phyloP scores from a whole-genome alignment of 2,329 filamentous ascomycete species.

The Botrytis paeoniae region DNA sequence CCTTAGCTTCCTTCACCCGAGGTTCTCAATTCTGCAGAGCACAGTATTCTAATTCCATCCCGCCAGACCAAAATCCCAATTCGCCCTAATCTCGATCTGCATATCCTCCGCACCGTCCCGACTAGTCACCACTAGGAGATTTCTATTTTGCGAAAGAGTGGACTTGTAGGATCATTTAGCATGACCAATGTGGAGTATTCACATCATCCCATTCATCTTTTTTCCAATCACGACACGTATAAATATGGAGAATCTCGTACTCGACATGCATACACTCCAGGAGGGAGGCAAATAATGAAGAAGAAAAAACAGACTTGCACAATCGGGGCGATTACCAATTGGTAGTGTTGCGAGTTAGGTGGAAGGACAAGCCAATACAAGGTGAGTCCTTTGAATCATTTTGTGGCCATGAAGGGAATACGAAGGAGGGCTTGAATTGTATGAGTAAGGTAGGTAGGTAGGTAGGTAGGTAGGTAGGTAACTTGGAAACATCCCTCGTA shows the following conservation, averaged over 20 bases:
- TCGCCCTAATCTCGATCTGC: not conserved
- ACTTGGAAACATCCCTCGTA: not conserved
- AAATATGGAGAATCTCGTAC: conserved; percentile 1
- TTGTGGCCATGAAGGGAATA: not conserved
- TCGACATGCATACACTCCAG: not conserved
- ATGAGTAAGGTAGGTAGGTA: not conserved
- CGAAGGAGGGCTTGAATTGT: not conserved
- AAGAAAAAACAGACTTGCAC: not conserved
- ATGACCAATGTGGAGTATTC: not conserved
- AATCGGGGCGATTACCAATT: not conserved
- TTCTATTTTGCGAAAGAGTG: not conserved
- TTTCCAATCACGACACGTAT: not conserved
- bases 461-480: not conserved
- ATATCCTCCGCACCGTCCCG: not conserved
- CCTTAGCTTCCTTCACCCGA: not conserved
- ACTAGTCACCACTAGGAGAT: not conserved
- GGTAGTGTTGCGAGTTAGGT: not conserved
- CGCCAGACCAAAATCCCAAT: not conserved
- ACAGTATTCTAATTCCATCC: too few species aligned
- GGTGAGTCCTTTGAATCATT: not conserved
- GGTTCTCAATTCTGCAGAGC: not conserved
- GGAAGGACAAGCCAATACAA: not conserved
- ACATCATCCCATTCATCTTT: not conserved
- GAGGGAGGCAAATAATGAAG: not conserved
- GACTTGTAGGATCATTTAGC: not conserved